Evolutionary conservation across 805 yeast species (phyloP).

Genomic region (Metschnikowia peoriensis): DNA sequence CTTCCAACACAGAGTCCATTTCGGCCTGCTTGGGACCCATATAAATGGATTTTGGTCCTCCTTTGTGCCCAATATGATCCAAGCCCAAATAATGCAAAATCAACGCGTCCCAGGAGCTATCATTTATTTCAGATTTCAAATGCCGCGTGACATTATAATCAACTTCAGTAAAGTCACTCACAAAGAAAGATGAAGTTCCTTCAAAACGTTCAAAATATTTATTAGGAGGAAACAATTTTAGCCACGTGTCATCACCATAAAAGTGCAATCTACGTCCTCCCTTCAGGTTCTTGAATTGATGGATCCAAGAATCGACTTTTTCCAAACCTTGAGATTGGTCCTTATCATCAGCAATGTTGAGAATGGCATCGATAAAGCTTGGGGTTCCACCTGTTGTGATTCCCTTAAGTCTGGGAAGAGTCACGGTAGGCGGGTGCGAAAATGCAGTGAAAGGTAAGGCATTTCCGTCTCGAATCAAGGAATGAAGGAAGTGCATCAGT

Average conservation of each 20-base stretch:
- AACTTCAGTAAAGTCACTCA: slow-evolving; percentile 91
- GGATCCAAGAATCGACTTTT: slow-evolving; percentile 84
- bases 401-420: slow-evolving; percentile 90
- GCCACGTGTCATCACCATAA: slow-evolving; percentile 98
- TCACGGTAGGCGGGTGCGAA: slow-evolving; percentile 95
- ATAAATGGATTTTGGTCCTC: slow-evolving; percentile 78
- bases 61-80: slow-evolving; percentile 97
- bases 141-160: slow-evolving; percentile 93
- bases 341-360: slow-evolving; percentile 91
- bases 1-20: slow-evolving; percentile 69
- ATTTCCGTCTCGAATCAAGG: slow-evolving; percentile 57
- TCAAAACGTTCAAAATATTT: slow-evolving; percentile 61
- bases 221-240: slow-evolving; percentile 71
- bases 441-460: slow-evolving; percentile 90
- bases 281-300: slow-evolving; percentile 50
- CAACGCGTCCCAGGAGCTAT: slow-evolving; percentile 72
- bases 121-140: slow-evolving; percentile 54
- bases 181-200: slow-evolving; percentile 93
- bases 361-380: slow-evolving; percentile 87
- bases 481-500: slow-evolving; percentile 64
- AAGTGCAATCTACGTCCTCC: slow-evolving; percentile 58
- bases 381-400: slow-evolving; percentile 95
- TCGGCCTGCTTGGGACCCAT: slow-evolving; percentile 84
- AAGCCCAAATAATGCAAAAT: slow-evolving; percentile 89
- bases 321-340: slow-evolving; percentile 63